Evolutionary conservation across 441 rosid species (phyloP).

Genomic region (Corymbia calophylla): DNA sequence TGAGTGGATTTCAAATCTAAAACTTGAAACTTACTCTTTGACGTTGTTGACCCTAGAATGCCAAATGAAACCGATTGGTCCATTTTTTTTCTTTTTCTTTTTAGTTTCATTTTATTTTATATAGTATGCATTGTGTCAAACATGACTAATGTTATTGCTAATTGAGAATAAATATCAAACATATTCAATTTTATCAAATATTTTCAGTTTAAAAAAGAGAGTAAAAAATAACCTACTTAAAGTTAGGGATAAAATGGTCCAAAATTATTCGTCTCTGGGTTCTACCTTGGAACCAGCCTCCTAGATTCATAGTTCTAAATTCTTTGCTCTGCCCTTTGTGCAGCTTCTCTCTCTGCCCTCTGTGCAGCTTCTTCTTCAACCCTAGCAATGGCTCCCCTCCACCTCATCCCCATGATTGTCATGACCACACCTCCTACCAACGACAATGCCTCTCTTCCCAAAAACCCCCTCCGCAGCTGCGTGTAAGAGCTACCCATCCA

Average conservation of each 20-base stretch:
- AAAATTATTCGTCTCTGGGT: fast-evolving
- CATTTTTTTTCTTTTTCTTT: too few relatives aligned
- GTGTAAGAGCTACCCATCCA: too few relatives aligned
- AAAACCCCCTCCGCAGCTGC: too few relatives aligned
- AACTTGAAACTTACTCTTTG: background rate
- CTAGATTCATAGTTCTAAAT: fast-evolving
- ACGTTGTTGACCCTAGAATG: background rate
- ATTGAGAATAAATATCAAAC: background rate
- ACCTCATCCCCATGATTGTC: too few relatives aligned
- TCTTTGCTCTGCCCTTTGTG: too few relatives aligned
- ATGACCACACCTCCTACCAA: too few relatives aligned
- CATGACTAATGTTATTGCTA: too few relatives aligned
- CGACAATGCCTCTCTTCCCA: too few relatives aligned
- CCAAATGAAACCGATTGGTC: fast-evolving
- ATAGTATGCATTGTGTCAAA: background rate
- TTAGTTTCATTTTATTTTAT: background rate
- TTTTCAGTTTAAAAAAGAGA: background rate
- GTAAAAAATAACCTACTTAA: background rate
- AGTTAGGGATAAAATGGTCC: fast-evolving
- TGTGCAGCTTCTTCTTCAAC: too few relatives aligned
- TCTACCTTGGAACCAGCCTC: fast-evolving
- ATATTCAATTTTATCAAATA: too few relatives aligned
- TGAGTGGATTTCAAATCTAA: background rate
- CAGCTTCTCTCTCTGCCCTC: too few relatives aligned
- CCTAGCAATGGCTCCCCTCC: too few relatives aligned